A percentile compares a stretch with the other conserved stretches of the same genome.
phyloP scores from a whole-genome alignment of 2,329 filamentous ascomycete species.

The Hypoxylon sp. region DNA sequence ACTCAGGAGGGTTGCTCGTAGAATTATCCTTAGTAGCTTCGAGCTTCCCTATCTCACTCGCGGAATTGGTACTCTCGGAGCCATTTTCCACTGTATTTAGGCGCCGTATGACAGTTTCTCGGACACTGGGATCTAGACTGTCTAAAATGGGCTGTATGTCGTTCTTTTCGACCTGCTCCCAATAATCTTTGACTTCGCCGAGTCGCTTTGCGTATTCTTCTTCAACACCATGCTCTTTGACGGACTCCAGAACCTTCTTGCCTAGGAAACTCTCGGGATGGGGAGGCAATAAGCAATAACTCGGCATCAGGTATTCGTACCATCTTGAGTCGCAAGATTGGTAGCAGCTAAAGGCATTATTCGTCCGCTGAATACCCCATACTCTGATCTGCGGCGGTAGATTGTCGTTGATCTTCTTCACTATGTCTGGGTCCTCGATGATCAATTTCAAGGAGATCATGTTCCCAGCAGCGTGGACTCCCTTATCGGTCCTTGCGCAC shows the following conservation, averaged over 20 bases:
- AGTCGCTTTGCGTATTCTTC: conserved; percentile 79
- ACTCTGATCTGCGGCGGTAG: conserved; percentile 91
- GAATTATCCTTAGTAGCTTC: conserved; percentile 38
- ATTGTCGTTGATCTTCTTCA: conserved; percentile 90
- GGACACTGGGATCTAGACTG: conserved; percentile 73
- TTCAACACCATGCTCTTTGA: conserved; percentile 79
- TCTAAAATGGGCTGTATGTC: conserved; percentile 80
- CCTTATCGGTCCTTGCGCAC: conserved; percentile 97
- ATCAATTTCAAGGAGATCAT: conserved; percentile 96
- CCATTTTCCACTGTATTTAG: conserved; percentile 63
- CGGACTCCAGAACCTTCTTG: conserved; percentile 83
- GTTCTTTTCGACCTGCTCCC: conserved; percentile 85
- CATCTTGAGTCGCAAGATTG: conserved; percentile 94
- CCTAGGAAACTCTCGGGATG: conserved; percentile 90
- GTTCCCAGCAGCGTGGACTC: conserved; percentile 95
- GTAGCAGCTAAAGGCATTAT: conserved; percentile 94
- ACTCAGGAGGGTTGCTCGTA: conserved; percentile 27
- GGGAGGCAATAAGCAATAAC: conserved; percentile 91
- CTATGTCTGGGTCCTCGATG: conserved; percentile 88
- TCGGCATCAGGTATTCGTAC: conserved; percentile 97
- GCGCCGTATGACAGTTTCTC: conserved; percentile 73
- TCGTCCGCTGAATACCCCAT: conserved; percentile 93
- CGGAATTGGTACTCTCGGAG: conserved; percentile 22
- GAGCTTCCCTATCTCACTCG: conserved; percentile 33
- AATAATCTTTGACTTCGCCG: conserved; percentile 84